phyloP scores from a whole-genome alignment of 495 filamentous ascomycete genomes.

The Mytilinidion resinicola region DNA sequence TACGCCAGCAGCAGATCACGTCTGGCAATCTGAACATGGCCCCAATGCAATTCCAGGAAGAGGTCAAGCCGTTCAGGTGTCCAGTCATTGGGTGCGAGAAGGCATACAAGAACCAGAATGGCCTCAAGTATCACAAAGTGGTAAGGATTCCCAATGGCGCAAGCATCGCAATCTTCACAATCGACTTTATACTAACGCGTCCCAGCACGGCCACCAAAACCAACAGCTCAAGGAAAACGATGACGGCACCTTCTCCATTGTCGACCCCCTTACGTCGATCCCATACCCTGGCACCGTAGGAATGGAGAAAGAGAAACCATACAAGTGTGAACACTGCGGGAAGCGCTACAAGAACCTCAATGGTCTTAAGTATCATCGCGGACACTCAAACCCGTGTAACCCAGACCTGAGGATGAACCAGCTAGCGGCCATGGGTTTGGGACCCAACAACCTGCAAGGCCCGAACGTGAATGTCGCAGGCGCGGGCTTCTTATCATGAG shows the following conservation, averaged over 20 bases:
- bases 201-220: constrained; percentile 86
- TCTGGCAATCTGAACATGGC: constrained; percentile 38
- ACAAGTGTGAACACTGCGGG: constrained; percentile 91
- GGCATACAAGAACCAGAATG: constrained; percentile 99
- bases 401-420: constrained; percentile 34
- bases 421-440: constrained; percentile 5
- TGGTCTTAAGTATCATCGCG: constrained; percentile 40
- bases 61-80: constrained; percentile 94
- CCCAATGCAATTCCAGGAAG: constrained; percentile 38
- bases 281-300: constrained; percentile 94
- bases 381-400: constrained; percentile 38
- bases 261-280: constrained; percentile 88
- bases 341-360: constrained; percentile 99
- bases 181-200: constrained; percentile 32
- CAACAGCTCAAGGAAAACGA: constrained; percentile 92
- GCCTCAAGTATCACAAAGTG: constrained; percentile 79
- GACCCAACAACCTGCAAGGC: constrained; percentile 26
- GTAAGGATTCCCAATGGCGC: constrained; percentile 35
- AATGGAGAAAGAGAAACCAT: constrained; percentile 99
- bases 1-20: constrained; percentile 67
- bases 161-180: too few species aligned
- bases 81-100: constrained; percentile 99
- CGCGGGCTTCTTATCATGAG: constrained; percentile 17
- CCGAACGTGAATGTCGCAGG: constrained; percentile 39
- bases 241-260: constrained; percentile 95